A percentile compares a stretch with the other conserved stretches of the same genome.
These are phyloP conservation scores for Acanthamoeba healyi DNA, from an alignment of 208 protist species.

Conservation along the genomic window DNA sequence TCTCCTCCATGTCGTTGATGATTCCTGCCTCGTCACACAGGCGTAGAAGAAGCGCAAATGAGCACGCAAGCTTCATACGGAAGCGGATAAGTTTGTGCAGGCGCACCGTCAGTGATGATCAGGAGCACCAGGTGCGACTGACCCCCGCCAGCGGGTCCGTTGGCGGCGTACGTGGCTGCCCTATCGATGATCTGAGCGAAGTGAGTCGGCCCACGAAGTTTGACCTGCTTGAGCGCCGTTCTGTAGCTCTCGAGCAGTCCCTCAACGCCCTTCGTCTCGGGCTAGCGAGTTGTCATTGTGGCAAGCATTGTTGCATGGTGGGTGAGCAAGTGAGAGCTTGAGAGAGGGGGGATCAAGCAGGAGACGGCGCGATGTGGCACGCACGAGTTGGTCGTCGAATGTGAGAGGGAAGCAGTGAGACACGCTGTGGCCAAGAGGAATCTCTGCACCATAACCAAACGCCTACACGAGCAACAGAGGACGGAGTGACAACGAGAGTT, in stretches of 20 bases:
- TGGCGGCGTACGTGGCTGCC: constrained; percentile 22
- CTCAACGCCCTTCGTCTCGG: constrained; percentile 88
- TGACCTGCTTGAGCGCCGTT: constrained; percentile 79
- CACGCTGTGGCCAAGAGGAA: constrained; percentile 51
- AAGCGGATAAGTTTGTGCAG: too few relatives aligned
- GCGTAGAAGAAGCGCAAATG: neutral
- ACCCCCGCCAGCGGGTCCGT: neutral
- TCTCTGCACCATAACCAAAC: constrained; percentile 81
- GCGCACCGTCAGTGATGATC: constrained; percentile 45
- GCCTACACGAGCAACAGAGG: neutral
- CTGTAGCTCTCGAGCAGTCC: constrained; percentile 88
- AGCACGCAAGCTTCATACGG: neutral
- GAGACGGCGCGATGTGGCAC: too few relatives aligned
- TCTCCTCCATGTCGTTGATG: constrained; percentile 57
- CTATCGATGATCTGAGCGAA: constrained; percentile 81
- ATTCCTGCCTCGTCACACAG: neutral
- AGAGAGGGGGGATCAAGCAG: too few relatives aligned
- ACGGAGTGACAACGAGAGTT: too few relatives aligned
- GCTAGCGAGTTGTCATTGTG: too few relatives aligned
- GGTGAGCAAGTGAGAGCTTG: neutral
- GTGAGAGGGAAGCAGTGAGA: constrained; percentile 86
- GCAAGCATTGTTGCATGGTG: too few relatives aligned
- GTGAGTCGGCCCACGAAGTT: constrained; percentile 90
- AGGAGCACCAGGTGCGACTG: constrained; percentile 38
- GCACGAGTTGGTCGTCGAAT: constrained; percentile 38